These are phyloP conservation scores for Pharnaceum exiguum DNA, from an alignment of 148 eudicot genomes.

Conservation along the genomic window DNA sequence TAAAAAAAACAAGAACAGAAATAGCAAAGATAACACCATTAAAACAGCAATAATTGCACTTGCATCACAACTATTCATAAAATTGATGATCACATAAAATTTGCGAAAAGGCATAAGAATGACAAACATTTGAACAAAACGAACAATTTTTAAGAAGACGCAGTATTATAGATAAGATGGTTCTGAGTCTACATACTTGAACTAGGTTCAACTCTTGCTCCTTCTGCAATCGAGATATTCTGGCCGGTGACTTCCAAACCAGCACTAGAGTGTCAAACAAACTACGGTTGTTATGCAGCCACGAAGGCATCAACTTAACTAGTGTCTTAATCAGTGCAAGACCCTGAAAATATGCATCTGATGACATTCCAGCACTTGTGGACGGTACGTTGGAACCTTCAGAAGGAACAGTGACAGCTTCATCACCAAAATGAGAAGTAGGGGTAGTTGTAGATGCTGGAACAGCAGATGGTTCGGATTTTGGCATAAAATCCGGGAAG, in stretches of 20 bases:
- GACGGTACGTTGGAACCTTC: slow-evolving; percentile 50
- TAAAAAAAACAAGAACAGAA: too few species aligned
- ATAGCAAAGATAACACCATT: too few species aligned
- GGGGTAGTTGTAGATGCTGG: slow-evolving; percentile 52
- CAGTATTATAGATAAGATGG: too few species aligned
- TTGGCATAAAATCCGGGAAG: slow-evolving; percentile 63
- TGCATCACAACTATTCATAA: too few species aligned
- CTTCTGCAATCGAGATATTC: slow-evolving; percentile 75
- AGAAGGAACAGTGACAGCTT: slow-evolving; percentile 34
- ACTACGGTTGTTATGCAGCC: slow-evolving; percentile 82
- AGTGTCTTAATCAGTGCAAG: slow-evolving; percentile 77
- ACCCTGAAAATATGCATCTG: slow-evolving; percentile 94
- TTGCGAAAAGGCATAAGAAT: too few species aligned
- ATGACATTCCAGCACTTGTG: slow-evolving; percentile 30
- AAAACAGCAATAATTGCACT: too few species aligned
- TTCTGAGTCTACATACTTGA: slow-evolving; percentile 43
- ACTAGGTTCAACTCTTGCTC: slow-evolving; percentile 89
- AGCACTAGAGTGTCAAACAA: slow-evolving; percentile 79
- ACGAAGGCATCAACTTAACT: slow-evolving; percentile 87
- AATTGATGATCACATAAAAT: too few species aligned
- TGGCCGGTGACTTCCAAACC: slow-evolving; percentile 89
- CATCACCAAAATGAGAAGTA: slow-evolving; percentile 44
- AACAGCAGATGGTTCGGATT: slow-evolving; percentile 44
- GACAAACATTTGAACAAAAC: too few species aligned
- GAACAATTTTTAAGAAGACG: too few species aligned